Percentiles rank a stretch among this genome's conserved stretches.
Conservation (phyloP, 208 protist genomes). For the Trypanosoma rangeli region DNA sequence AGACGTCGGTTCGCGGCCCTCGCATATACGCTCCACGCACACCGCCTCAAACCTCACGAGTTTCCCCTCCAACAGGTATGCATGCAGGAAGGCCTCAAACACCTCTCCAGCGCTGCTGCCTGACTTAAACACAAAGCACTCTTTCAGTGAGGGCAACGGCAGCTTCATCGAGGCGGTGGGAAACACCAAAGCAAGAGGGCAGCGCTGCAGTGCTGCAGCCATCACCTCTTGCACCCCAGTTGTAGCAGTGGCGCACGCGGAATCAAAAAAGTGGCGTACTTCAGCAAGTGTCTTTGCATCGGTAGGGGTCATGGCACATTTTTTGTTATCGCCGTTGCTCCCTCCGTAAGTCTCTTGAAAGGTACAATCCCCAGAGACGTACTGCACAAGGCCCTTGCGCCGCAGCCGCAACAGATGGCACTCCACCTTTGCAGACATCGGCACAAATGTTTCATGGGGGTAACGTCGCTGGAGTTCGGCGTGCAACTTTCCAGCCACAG, state of each 20-base stretch:
- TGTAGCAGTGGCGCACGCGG: constrained; percentile 3
- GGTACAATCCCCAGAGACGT: constrained; percentile 48
- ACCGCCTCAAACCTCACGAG: constrained; percentile 84
- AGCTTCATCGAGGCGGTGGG: constrained; percentile 62
- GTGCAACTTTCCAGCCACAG: constrained; percentile 40
- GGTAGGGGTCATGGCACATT: not conserved
- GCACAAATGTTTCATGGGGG: constrained; percentile 72
- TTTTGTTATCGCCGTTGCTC: too few relatives aligned
- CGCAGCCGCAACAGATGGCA: constrained; percentile 71
- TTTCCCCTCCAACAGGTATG: constrained; percentile 72
- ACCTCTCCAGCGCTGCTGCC: constrained; percentile 71
- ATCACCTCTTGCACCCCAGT: constrained; percentile 88
- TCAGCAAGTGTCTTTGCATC: constrained; percentile 18
- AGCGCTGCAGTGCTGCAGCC: constrained; percentile 59
- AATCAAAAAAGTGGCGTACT: constrained; percentile 19
- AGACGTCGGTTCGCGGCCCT: constrained; percentile 12
- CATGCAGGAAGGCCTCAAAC: constrained; percentile 61
- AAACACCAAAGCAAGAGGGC: constrained; percentile 51
- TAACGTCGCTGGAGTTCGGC: constrained; percentile 47
- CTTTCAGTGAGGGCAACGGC: constrained; percentile 48
- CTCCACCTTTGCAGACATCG: constrained; percentile 79
- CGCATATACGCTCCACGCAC: constrained; percentile 14
- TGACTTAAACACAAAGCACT: constrained; percentile 75
- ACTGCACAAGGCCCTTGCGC: constrained; percentile 49
- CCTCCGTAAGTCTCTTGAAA: constrained; percentile 20